These are phyloP conservation scores for Pouteria campechiana DNA, from an alignment of 179 eudicot species.

Conservation along the genomic window DNA sequence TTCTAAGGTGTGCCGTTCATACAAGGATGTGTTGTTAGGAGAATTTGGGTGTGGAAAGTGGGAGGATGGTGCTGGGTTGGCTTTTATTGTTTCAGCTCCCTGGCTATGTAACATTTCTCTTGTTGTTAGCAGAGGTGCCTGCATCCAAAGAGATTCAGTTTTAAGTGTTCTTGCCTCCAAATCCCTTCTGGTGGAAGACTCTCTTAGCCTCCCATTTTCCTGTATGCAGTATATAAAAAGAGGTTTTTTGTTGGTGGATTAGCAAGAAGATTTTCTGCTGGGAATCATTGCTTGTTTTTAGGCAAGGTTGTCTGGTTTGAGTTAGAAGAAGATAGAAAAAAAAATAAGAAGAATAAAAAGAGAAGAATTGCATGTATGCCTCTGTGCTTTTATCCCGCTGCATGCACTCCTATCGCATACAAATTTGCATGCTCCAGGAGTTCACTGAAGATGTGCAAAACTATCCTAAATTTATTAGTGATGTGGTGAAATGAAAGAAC, in stretches of 20 bases:
- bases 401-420: too few relatives aligned
- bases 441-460: too few relatives aligned
- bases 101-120: slow-evolving; percentile 83
- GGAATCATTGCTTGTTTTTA: too few relatives aligned
- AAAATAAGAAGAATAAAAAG: too few relatives aligned
- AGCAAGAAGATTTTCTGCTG: too few relatives aligned
- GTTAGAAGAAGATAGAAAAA: too few relatives aligned
- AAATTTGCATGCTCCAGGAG: too few relatives aligned
- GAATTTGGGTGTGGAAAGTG: slow-evolving; percentile 7
- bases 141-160: slow-evolving; percentile 25
- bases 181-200: slow-evolving; percentile 40
- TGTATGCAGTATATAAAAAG: slow-evolving; percentile 55
- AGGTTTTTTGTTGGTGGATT: slow-evolving; percentile 47
- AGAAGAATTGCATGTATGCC: too few relatives aligned
- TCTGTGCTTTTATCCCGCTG: too few relatives aligned
- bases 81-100: slow-evolving; percentile 57
- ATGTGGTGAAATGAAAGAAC: too few relatives aligned
- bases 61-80: slow-evolving; percentile 29
- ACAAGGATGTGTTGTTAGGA: slow-evolving; percentile 45
- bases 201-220: slow-evolving; percentile 55
- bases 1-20: slow-evolving; percentile 49
- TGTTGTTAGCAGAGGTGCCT: slow-evolving; percentile 52
- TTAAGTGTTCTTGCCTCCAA: slow-evolving; percentile 29
- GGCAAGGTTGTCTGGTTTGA: too few relatives aligned
- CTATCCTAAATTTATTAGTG: too few relatives aligned